phyloP scores from a whole-genome alignment of 1,284 basidiomycete genomes.

The Caloboletus inedulis region DNA sequence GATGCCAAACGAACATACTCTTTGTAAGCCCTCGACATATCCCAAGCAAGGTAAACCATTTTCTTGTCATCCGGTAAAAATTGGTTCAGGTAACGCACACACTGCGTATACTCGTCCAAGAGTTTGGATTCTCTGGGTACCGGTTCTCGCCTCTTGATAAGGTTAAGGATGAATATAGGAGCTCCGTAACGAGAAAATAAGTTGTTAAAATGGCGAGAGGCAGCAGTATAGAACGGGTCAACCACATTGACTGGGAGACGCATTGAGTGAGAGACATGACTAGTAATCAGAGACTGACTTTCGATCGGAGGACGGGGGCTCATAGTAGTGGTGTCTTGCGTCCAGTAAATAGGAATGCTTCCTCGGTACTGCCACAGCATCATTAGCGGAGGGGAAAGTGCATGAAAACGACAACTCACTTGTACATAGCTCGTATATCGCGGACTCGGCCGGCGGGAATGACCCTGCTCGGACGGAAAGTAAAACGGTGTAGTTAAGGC shows the following conservation, averaged over 20 bases:
- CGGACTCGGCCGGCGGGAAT: slow-evolving; percentile 61
- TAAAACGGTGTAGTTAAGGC: slow-evolving; percentile 91
- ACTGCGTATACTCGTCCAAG: slow-evolving; percentile 88
- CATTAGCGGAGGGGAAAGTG: neutral
- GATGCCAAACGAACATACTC: slow-evolving; percentile 50
- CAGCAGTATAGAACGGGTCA: slow-evolving; percentile 94
- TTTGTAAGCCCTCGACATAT: slow-evolving; percentile 92
- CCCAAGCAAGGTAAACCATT: slow-evolving; percentile 94
- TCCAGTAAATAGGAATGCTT: slow-evolving; percentile 96
- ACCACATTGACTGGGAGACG: slow-evolving; percentile 75
- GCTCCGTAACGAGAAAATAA: slow-evolving; percentile 89
- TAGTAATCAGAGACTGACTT: slow-evolving; percentile 50
- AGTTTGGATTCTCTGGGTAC: slow-evolving; percentile 93
- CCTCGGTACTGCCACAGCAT: slow-evolving; percentile 71
- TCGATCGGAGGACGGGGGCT: slow-evolving; percentile 93
- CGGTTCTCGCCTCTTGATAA: slow-evolving; percentile 85
- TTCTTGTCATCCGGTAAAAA: slow-evolving; percentile 85
- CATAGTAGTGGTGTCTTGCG: slow-evolving; percentile 90
- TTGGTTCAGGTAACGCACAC: slow-evolving; percentile 92
- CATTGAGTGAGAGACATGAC: slow-evolving; percentile 2
- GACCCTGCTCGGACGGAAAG: slow-evolving; percentile 46
- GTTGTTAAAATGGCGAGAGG: slow-evolving; percentile 91
- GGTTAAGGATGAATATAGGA: slow-evolving; percentile 91
- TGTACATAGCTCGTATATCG: slow-evolving; percentile 95
- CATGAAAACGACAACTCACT: slow-evolving; percentile 35